These are phyloP conservation scores for Vararia minispora DNA, from an alignment of 768 basidiomycete genomes.

Conservation along the genomic window DNA sequence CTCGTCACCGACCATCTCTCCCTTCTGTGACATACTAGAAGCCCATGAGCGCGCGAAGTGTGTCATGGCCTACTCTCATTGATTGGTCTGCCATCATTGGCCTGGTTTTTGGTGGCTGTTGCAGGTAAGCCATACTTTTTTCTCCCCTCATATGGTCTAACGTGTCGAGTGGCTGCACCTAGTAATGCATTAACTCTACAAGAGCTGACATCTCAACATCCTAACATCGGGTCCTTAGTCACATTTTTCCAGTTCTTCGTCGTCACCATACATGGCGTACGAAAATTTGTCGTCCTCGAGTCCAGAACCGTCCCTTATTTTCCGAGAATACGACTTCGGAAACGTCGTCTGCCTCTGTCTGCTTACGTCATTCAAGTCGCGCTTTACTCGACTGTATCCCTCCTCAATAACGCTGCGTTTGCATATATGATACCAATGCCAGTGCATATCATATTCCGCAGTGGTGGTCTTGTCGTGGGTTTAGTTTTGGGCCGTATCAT, in stretches of 20 bases:
- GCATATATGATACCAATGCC: slow-evolving; percentile 80
- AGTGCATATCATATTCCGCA: slow-evolving; percentile 90
- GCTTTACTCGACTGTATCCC: slow-evolving; percentile 68
- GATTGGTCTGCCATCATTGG: slow-evolving; percentile 58
- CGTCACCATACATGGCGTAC: slow-evolving; percentile 66
- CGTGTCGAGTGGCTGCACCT: slow-evolving; percentile 1
- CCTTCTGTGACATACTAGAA: too few relatives aligned
- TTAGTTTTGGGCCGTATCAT: slow-evolving; percentile 71
- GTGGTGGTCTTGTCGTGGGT: slow-evolving; percentile 76
- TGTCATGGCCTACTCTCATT: slow-evolving; percentile 13
- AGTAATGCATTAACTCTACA: slow-evolving; percentile 77
- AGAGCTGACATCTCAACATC: slow-evolving; percentile 55
- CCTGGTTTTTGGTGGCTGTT: slow-evolving; percentile 86
- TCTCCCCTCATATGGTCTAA: background rate
- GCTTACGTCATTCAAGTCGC: slow-evolving; percentile 73
- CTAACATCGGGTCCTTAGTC: slow-evolving; percentile 68
- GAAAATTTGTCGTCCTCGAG: slow-evolving; percentile 37
- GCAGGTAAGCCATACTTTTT: slow-evolving; percentile 36
- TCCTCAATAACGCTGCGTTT: slow-evolving; percentile 89
- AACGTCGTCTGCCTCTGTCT: slow-evolving; percentile 56
- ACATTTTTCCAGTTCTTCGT: slow-evolving; percentile 81
- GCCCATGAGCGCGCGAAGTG: too few relatives aligned
- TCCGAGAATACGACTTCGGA: slow-evolving; percentile 38
- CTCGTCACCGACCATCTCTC: too few relatives aligned
- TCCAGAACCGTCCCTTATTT: slow-evolving; percentile 1